Percentiles rank a stretch among this genome's conserved stretches.
phyloP scores from a whole-genome alignment of 306 rosid genomes.

The Lithocarpus polystachyus region DNA sequence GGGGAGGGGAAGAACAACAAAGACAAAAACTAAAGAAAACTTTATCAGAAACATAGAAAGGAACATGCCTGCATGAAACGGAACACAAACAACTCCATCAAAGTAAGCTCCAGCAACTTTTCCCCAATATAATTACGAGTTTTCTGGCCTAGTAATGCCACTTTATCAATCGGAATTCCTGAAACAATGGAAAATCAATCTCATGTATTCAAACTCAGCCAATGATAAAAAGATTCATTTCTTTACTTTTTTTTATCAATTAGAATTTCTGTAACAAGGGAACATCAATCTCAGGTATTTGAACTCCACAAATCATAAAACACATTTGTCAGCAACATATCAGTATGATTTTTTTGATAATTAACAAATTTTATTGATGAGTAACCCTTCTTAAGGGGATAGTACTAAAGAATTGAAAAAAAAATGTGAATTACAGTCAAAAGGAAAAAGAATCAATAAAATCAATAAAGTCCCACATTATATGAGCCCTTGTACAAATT shows the following conservation, averaged over 20 bases:
- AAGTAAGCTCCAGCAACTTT: constrained; percentile 81
- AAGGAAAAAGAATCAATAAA: too few species aligned
- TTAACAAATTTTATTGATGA: too few species aligned
- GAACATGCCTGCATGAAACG: constrained; percentile 89
- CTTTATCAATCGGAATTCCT: constrained; percentile 93
- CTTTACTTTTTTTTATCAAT: background rate
- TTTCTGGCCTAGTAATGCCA: constrained; percentile 75
- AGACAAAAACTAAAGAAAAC: background rate
- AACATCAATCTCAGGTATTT: too few species aligned
- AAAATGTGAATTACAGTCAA: too few species aligned
- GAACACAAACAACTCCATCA: constrained; percentile 74
- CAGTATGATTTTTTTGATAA: too few species aligned
- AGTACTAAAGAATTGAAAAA: too few species aligned
- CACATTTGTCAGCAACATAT: too few species aligned
- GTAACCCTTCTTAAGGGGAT: too few species aligned
- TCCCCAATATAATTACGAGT: constrained; percentile 84
- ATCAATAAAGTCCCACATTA: too few species aligned
- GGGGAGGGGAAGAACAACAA: background rate
- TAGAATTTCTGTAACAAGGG: too few species aligned
- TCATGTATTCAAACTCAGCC: constrained; percentile 9
- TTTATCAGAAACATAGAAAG: constrained; percentile 13
- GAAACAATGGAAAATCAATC: constrained; percentile 37
- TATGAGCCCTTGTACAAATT: too few species aligned
- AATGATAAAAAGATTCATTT: background rate
- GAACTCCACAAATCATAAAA: too few species aligned